Conservation (phyloP, 78 protist genomes). For the Planoprotostelium fungivorum region DNA sequence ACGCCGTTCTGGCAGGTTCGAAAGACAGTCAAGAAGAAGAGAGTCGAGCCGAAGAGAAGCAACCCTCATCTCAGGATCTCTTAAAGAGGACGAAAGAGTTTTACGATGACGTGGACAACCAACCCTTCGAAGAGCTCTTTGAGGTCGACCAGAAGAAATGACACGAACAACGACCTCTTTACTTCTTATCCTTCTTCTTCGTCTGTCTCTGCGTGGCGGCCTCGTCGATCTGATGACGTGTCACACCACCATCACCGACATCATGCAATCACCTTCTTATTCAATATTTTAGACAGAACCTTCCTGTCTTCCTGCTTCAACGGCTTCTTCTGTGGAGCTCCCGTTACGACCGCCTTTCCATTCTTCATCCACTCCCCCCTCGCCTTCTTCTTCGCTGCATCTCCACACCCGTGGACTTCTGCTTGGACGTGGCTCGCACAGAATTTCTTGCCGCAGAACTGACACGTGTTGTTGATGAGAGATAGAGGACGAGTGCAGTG, state of each 20-base stretch:
- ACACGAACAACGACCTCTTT: neutral
- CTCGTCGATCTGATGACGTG: neutral
- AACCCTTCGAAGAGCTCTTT: too few relatives aligned
- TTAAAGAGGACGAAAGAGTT: too few relatives aligned
- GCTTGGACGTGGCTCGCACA: neutral
- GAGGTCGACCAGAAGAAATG: neutral
- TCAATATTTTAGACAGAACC: neutral
- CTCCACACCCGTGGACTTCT: constrained; percentile 73
- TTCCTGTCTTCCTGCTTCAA: neutral
- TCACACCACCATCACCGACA: neutral
- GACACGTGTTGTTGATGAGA: neutral
- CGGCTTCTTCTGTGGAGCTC: neutral
- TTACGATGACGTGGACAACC: too few relatives aligned
- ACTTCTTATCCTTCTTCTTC: neutral
- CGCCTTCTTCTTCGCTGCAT: constrained; percentile 42
- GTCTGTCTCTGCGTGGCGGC: neutral
- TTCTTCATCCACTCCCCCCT: constrained; percentile 42
- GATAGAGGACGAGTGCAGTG: neutral
- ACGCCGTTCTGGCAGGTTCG: too few relatives aligned
- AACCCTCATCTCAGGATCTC: too few relatives aligned
- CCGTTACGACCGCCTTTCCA: neutral
- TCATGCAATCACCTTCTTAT: neutral
- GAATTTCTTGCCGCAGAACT: neutral
- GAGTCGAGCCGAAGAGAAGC: too few relatives aligned
- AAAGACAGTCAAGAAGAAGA: too few relatives aligned